Base-by-base conservation (phyloP, 768 basidiomycete genomes). In the Mycena haematopus region DNA sequence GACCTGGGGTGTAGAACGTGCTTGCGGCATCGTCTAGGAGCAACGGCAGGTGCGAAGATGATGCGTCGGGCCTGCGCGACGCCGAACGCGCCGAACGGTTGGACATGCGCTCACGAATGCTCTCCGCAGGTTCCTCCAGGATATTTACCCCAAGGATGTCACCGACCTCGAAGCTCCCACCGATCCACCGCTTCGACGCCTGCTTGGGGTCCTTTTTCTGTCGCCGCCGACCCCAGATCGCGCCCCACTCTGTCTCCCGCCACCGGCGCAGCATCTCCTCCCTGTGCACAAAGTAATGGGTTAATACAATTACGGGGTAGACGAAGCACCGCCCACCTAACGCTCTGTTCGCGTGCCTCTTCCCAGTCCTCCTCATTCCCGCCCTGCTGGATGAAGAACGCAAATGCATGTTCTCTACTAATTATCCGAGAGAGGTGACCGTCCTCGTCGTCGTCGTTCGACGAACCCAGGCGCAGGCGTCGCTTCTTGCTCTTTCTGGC, bases 101-200 rank as follows among this genome's bases (percentile, higher is more conserved):
- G 59, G 59, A 63, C 36, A 64, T 33, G 33, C 59, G n/a, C 10
- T 64, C 54, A 29, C 58, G 57, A 45, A 67, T 57, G 35, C 66
- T 67, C 52, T 62, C 58, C 7, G 68, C 69, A 40, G 71, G 70
- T 47, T 77, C 77, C 46, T 82, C 76, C 52, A 88, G 75, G 33
- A 90, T 76, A 63, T 86, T 83, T 53, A 92, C 81, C 13, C 91
- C 92, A 38, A 93, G 77, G 63, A 94, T 81, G n/a, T 81, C 81
- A 3, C 92, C 92, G 38, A 94, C 79, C 69, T 92, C 89, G 65
- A 94, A 94, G 62, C 86, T 91, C 24, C 80, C 80, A 27, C 92
- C 91, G 29, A 90, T 81, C 90, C 90, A 93, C 22, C 75, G 78
- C 15, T 71, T 74, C 17, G 14, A 15, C 13, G 66, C 57, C 36